Evolutionary conservation across 1,284 basidiomycete species (phyloP).

Genomic region (Athelia sp.): DNA sequence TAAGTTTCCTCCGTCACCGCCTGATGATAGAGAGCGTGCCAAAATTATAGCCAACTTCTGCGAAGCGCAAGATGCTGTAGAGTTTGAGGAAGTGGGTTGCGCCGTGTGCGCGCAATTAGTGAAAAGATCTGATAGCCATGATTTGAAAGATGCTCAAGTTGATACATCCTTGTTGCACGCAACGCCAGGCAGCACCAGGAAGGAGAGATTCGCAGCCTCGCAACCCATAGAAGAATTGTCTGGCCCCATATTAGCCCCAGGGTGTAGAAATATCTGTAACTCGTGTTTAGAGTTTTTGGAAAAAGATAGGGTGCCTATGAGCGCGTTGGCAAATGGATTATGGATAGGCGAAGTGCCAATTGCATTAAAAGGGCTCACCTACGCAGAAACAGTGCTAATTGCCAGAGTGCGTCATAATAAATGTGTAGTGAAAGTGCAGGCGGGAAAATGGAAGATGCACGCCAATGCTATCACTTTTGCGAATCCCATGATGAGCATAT

Average conservation of each 20-base stretch:
- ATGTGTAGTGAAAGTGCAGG: slow-evolving; percentile 13
- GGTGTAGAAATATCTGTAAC: neutral
- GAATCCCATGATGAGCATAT: slow-evolving; percentile 26
- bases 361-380: slow-evolving; percentile 14
- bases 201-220: neutral
- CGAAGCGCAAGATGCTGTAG: neutral
- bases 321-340: slow-evolving; percentile 19
- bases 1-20: neutral
- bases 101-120: neutral
- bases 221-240: neutral
- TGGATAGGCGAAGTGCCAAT: slow-evolving; percentile 23
- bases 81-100: neutral
- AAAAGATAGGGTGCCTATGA: neutral
- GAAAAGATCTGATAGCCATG: too few species aligned
- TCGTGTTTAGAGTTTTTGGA: neutral
- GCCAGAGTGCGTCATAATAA: slow-evolving; percentile 11
- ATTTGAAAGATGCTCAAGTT: neutral
- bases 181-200: neutral
- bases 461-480: slow-evolving; percentile 31
- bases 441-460: slow-evolving; percentile 26
- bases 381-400: slow-evolving; percentile 21
- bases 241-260: neutral
- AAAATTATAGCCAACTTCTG: neutral
- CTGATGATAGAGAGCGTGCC: neutral
- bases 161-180: neutral